A percentile compares a stretch with the other conserved stretches of the same genome.
Conservation (phyloP, 1,284 basidiomycete species). For the Porogramme epimiltina region DNA sequence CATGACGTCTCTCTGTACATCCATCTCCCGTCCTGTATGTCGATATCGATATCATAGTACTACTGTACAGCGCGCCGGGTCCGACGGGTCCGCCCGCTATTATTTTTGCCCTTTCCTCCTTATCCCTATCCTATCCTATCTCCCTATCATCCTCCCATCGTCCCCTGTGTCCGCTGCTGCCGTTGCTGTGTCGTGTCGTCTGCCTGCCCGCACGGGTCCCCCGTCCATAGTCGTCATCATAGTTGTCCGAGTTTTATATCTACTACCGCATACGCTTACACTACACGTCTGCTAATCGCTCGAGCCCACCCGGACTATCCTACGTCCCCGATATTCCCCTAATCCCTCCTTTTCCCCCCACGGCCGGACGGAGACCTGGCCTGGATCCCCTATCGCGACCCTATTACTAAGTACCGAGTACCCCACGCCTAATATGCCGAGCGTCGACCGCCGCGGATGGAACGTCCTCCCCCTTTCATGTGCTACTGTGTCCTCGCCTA, state of each 20-base stretch:
- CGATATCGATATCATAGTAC: background rate
- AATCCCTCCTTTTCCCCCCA: too few relatives aligned
- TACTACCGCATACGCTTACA: background rate
- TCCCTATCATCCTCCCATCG: background rate
- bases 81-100: background rate
- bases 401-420: too few relatives aligned
- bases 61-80: background rate
- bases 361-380: too few relatives aligned
- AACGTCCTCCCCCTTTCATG: too few relatives aligned
- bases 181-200: background rate
- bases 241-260: background rate
- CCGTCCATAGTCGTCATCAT: background rate
- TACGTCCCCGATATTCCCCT: too few relatives aligned
- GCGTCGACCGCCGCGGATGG: too few relatives aligned
- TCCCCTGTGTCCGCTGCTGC: background rate
- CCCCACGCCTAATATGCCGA: too few relatives aligned
- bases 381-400: too few relatives aligned
- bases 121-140: background rate
- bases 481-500: too few relatives aligned
- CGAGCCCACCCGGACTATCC: too few relatives aligned
- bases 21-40: background rate
- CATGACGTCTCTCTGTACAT: constrained; percentile 6
- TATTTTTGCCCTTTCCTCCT: background rate
- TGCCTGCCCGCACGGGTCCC: background rate
- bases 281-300: background rate